Evolutionary conservation across 208 protist genomes (phyloP), one percentile per base, ranked within the genome.

Genomic region (Wallacemonas sp.): DNA sequence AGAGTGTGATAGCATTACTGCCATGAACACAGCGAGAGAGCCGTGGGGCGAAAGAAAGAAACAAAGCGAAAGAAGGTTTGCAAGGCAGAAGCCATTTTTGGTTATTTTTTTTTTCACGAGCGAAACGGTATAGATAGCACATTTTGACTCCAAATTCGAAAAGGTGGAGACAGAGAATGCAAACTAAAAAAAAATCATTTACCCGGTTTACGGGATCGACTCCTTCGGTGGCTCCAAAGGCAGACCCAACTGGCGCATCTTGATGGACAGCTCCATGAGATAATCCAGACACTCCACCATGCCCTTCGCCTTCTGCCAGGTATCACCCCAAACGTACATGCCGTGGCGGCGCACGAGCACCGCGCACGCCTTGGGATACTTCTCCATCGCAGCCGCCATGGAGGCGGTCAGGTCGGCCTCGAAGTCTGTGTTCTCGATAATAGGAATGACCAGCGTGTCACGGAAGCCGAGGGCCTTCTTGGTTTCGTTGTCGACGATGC

Each of bases 291-390:
- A 98, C 79, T 98, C 96, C 39, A 77, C 75, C 73, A 88, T 85
- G 17, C 87, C 93, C 73, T 98, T 98, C 11, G 93, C 91, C 76
- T 97, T 84, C 51, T 96, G 72, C 96, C 97, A 98, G 1, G 88
- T 88, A 54, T 93, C 68, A 1, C 95, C 95, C 96, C 97, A 98
- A 14, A 98, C 91, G 71, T 98, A 98, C 45, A 98, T 89, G 66
- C 96, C 97, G 65, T 98, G 96, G 33, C 96, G 77, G 24, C 94
- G 88, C 51, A 98, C 95, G 0, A 98, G 70, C 24, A 98, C 91
- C 8, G 93, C 92, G 45, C 73, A 88, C 28, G 92, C 80, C 38
- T 98, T 71, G n/a, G 96, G 95, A 66, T 98, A 97, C 49, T 68
- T 66, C 64, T 81, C 33, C 80, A 98, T 97, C 42, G 89, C 93